phyloP scores from a whole-genome alignment of 129 eudicot genomes.

The Glebionis coronaria region DNA sequence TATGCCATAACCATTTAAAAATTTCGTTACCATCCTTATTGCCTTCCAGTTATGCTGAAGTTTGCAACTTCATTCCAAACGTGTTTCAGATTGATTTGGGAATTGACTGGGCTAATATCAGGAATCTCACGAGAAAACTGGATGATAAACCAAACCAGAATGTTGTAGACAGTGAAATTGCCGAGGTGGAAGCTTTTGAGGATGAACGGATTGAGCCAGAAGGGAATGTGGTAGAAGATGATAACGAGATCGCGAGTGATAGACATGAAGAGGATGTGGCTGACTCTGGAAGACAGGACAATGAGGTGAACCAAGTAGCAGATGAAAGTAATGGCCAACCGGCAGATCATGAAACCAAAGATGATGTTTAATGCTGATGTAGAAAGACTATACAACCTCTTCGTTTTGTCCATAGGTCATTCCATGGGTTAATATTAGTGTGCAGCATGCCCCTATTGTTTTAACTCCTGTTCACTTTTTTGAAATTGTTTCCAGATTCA shows the following conservation, averaged over 20 bases:
- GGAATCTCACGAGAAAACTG: not conserved
- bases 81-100: constrained; percentile 9
- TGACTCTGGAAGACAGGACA: too few relatives aligned
- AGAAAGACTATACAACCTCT: not conserved
- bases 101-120: not conserved
- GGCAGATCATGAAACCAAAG: not conserved
- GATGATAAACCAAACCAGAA: not conserved
- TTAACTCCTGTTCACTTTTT: too few relatives aligned
- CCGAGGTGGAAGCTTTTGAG: not conserved
- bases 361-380: not conserved
- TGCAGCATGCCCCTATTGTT: not conserved
- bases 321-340: not conserved
- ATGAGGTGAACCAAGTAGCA: not conserved
- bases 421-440: not conserved
- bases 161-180: not conserved
- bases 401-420: not conserved
- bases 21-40: not conserved
- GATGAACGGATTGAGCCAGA: not conserved
- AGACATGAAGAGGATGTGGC: not conserved
- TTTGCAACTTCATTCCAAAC: not conserved
- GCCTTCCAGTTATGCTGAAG: not conserved
- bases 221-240: not conserved
- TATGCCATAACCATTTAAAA: not conserved
- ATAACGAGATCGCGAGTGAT: not conserved
- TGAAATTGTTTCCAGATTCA: too few relatives aligned